Evolutionary conservation across 106 monocot genomes (phyloP).

Genomic region (Apostasia ramifera): DNA sequence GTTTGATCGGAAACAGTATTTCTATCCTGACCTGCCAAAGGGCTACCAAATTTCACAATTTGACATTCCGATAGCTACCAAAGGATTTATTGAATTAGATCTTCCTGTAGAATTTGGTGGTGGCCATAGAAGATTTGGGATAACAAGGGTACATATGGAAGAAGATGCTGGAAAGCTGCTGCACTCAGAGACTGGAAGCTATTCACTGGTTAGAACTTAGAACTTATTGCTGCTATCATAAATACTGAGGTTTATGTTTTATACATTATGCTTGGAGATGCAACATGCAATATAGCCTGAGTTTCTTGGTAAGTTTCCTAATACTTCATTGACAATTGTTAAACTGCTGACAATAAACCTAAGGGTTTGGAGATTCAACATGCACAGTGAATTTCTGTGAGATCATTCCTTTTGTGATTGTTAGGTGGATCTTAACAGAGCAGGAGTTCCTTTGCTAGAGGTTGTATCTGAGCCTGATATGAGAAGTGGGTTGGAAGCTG

Average conservation of each 20-base stretch:
- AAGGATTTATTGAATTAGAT: slow-evolving; percentile 75
- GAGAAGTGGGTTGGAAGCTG: slow-evolving; percentile 88
- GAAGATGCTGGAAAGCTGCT: slow-evolving; percentile 95
- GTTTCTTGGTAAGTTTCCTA: neutral
- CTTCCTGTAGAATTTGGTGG: slow-evolving; percentile 92
- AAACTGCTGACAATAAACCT: too few relatives aligned
- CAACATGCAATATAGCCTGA: too few relatives aligned
- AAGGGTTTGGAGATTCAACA: too few relatives aligned
- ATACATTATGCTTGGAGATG: too few relatives aligned
- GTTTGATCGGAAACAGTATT: slow-evolving; percentile 96
- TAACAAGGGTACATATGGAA: slow-evolving; percentile 96
- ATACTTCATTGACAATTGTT: neutral
- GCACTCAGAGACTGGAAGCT: slow-evolving; percentile 62
- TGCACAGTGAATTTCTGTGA: too few relatives aligned
- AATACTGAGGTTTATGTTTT: too few relatives aligned
- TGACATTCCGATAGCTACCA: slow-evolving; percentile 70
- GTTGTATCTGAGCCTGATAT: slow-evolving; percentile 99
- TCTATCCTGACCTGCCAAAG: slow-evolving; percentile 95
- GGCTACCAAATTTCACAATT: slow-evolving; percentile 98
- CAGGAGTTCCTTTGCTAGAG: slow-evolving; percentile 92
- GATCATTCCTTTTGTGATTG: neutral
- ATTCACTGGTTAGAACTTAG: slow-evolving; percentile 21
- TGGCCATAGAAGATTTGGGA: slow-evolving; percentile 81
- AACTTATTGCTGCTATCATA: neutral
- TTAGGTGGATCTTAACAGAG: slow-evolving; percentile 96